phyloP scores from a whole-genome alignment of 2,329 filamentous ascomycete genomes.

The Botrytis deweyae region DNA sequence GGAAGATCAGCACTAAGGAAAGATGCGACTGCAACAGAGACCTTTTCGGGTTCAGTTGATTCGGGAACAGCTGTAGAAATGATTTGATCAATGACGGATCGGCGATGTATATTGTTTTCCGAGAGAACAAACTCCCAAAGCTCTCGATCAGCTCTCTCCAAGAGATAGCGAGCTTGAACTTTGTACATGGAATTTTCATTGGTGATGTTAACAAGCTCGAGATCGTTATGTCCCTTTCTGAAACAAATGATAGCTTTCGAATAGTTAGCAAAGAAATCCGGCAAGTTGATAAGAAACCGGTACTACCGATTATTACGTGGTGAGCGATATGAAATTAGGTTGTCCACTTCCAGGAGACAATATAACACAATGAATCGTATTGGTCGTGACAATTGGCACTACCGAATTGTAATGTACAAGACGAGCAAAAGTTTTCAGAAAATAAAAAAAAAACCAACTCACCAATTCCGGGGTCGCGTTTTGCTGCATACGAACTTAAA shows the following conservation, averaged over 20 bases:
- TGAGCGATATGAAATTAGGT: too few species aligned
- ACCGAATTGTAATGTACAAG: too few species aligned
- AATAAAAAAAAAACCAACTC: too few species aligned
- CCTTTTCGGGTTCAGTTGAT: constrained; percentile 88
- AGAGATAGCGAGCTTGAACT: constrained; percentile 90
- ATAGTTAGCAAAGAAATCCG: too few species aligned
- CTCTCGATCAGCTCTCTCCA: constrained; percentile 85
- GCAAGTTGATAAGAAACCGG: too few species aligned
- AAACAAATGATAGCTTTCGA: constrained; percentile 66
- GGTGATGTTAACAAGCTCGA: constrained; percentile 95
- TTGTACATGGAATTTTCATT: constrained; percentile 99
- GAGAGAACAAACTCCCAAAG: constrained; percentile 95
- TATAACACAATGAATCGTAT: too few species aligned
- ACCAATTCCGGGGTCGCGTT: too few species aligned
- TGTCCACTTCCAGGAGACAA: too few species aligned
- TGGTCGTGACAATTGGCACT: too few species aligned
- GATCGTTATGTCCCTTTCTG: constrained; percentile 92
- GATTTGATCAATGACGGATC: constrained; percentile 93
- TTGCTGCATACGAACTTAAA: background rate
- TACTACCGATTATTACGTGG: too few species aligned
- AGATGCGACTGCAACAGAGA: constrained; percentile 88
- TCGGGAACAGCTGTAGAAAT: constrained; percentile 93
- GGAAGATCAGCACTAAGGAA: constrained; percentile 91
- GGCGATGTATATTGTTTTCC: constrained; percentile 91
- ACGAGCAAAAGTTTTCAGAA: too few species aligned